Conservation (phyloP, 352 stramenopile species). For the Globisporangium radiosum region DNA sequence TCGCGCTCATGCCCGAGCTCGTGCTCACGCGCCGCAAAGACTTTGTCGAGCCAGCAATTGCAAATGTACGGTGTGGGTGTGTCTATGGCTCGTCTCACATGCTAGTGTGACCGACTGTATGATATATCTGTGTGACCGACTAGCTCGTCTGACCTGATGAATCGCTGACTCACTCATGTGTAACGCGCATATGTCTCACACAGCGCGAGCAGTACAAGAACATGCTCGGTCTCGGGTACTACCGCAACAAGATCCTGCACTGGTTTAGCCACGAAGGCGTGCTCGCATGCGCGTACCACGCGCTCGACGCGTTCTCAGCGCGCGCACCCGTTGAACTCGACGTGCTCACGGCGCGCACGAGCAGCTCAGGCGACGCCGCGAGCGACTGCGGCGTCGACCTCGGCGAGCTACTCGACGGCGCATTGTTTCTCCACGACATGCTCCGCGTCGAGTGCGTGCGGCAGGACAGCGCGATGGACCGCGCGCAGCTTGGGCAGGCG, state of each 20-base stretch:
- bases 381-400: conserved; percentile 26
- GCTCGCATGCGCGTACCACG: conserved; percentile 69
- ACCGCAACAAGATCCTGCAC: conserved; percentile 85
- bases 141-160: too few species aligned
- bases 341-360: not conserved
- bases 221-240: conserved; percentile 84
- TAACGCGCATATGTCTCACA: not conserved
- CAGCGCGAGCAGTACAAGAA: conserved; percentile 78
- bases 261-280: conserved; percentile 81
- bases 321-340: conserved; percentile 4
- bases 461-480: conserved; percentile 48
- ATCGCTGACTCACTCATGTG: conserved; percentile 1
- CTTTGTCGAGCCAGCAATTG: conserved; percentile 72
- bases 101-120: not conserved
- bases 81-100: not conserved
- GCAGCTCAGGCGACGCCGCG: not conserved
- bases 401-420: conserved; percentile 48
- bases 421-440: conserved; percentile 73
- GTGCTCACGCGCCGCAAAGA: conserved; percentile 68
- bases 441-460: conserved; percentile 76
- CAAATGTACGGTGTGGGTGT: conserved; percentile 35
- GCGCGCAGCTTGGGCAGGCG: conserved; percentile 29
- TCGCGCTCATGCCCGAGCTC: conserved; percentile 64
- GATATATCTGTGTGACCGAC: too few species aligned
- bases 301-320: conserved; percentile 41